Evolutionary conservation across 2,329 filamentous ascomycete genomes (phyloP), one percentile per base, ranked within the genome.

Genomic region (Colletotrichum sp.): DNA sequence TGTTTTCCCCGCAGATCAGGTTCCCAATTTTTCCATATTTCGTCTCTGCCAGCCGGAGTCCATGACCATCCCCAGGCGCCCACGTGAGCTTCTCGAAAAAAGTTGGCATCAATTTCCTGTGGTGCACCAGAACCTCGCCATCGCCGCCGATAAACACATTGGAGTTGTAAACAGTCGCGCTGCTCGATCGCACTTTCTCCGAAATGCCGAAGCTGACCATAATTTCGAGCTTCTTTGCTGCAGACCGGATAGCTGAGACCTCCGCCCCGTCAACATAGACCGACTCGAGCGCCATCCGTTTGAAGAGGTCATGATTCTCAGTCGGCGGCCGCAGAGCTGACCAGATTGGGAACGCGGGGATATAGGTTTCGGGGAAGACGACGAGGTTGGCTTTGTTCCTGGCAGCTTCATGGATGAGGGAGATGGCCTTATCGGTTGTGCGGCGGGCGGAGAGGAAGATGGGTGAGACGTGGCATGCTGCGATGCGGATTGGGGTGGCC

Each of bases 11-110:
- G 77, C 90, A 91, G 19, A 91, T 90, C 25, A 91, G 79, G 6
- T 81, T 83, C 1, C 89, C 89, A 12, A 91, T 84, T 68, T 84
- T 87, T 2, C 88, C 89, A 63, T 84, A 84, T 0, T 77, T 72
- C 0, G 87, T 89, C 1, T 89, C 83, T 1, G 86, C 85, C 0
- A 91, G 85, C 2, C 81, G 82, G 6, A 91, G 78, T 0, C 90
- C 90, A 32, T 86, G 72, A 0, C 89, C 90, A 78, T 91, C 90
- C 0, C 90, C 90, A 3, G 86, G 85, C 1, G 83, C 83, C 90
- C 90, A 91, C 0, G 86, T 89, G 27, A 91, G 77, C 77, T 91
- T 91, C 81, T 91, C 90, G 74, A 87, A 91, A 79, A 90, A 91
- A 0, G 89, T 91, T 0, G 90, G 88, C 79, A 89, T 84, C 2